Evolutionary conservation across 108 stramenopile genomes (phyloP).

Genomic region (Fistulifera solaris): DNA sequence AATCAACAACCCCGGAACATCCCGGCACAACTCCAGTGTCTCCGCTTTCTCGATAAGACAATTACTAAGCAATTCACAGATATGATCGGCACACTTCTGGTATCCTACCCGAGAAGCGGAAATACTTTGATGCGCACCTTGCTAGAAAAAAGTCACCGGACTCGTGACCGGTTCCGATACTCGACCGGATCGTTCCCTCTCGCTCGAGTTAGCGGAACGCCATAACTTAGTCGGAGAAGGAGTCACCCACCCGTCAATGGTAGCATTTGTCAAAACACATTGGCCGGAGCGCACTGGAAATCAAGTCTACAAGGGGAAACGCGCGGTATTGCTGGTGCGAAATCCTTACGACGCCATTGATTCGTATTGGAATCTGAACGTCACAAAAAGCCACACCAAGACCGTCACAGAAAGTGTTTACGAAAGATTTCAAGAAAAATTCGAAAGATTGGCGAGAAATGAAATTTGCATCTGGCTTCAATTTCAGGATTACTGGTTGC

Average conservation of each 20-base stretch:
- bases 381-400: conserved; percentile 91
- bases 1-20: background rate
- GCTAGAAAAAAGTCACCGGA: conserved; percentile 66
- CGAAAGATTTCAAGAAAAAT: conserved; percentile 42
- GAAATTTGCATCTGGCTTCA: conserved; percentile 68
- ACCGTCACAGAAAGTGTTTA: conserved; percentile 70
- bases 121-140: conserved; percentile 78
- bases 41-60: background rate
- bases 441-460: conserved; percentile 40
- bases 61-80: background rate
- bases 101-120: conserved; percentile 86
- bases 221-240: conserved; percentile 83
- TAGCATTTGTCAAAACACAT: conserved; percentile 74
- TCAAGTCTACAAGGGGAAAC: conserved; percentile 22
- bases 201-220: conserved; percentile 42
- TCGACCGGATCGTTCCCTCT: conserved; percentile 74
- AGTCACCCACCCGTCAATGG: conserved; percentile 24
- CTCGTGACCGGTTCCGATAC: conserved; percentile 92
- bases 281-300: conserved; percentile 90
- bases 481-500: conserved; percentile 66
- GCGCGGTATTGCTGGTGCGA: conserved; percentile 74
- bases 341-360: conserved; percentile 98
- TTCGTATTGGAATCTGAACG: conserved; percentile 86
- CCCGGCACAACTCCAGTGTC: background rate
- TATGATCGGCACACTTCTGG: conserved; percentile 37